Conservation (phyloP, 2,329 filamentous ascomycete species). For the Fusarium sp. region DNA sequence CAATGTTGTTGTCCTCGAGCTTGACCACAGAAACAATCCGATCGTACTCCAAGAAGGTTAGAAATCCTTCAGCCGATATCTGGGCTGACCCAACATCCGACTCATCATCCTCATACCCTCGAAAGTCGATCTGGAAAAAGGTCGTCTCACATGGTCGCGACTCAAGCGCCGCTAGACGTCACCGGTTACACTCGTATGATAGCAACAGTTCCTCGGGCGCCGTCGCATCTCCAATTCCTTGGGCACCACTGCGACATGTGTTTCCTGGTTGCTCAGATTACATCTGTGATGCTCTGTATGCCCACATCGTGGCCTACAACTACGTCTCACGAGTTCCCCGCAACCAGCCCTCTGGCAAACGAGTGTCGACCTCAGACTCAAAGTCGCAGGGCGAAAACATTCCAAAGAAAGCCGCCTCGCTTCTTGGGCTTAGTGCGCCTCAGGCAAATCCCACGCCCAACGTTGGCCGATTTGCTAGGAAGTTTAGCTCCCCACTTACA, state of each 20-base stretch:
- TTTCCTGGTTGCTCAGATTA: constrained; percentile 66
- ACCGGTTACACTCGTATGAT: constrained; percentile 30
- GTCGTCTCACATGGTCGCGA: constrained; percentile 50
- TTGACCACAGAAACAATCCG: constrained; percentile 70
- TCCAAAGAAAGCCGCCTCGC: constrained; percentile 64
- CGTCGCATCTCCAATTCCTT: constrained; percentile 50
- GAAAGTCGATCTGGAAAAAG: constrained; percentile 54
- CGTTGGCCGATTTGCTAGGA: constrained; percentile 43
- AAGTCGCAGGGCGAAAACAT: constrained; percentile 53
- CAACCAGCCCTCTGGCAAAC: constrained; percentile 35
- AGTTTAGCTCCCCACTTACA: constrained; percentile 44
- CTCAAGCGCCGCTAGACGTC: constrained; percentile 29
- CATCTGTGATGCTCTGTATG: constrained; percentile 69
- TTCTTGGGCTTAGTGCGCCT: constrained; percentile 60
- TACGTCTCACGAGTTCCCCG: constrained; percentile 59
- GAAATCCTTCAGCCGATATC: constrained; percentile 52
- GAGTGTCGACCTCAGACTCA: constrained; percentile 22
- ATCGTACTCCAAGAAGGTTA: constrained; percentile 65
- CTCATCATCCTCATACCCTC: constrained; percentile 21
- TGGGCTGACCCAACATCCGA: constrained; percentile 38
- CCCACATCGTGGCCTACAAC: constrained; percentile 70
- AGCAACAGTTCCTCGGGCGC: constrained; percentile 22
- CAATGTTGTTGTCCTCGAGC: constrained; percentile 67
- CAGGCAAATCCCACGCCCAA: constrained; percentile 34
- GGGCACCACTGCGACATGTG: constrained; percentile 62